Conservation (phyloP, 352 stramenopile species). For the Phytophthora hybrid region DNA sequence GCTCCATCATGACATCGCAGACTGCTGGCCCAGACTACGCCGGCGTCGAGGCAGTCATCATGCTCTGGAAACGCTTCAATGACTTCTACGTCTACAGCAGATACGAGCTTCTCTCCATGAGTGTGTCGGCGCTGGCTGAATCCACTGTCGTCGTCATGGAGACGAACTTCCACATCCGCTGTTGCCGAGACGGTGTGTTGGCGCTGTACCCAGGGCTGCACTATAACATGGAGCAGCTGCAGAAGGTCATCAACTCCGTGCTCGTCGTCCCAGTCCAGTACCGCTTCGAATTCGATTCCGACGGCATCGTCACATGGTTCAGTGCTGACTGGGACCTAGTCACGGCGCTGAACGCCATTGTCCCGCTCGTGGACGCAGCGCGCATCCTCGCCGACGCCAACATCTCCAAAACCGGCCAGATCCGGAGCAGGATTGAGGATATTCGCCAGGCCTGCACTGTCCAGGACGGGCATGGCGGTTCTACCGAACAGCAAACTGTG, state of each 20-base stretch:
- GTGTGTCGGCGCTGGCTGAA: conserved; percentile 44
- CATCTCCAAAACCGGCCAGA: conserved; percentile 70
- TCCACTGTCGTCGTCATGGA: conserved; percentile 61
- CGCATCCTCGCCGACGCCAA: conserved; percentile 52
- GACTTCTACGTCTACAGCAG: conserved; percentile 49
- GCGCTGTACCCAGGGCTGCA: conserved; percentile 55
- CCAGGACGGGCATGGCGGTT: conserved; percentile 1
- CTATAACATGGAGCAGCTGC: conserved; percentile 53
- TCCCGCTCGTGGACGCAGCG: conserved; percentile 53
- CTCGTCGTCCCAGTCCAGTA: conserved; percentile 57
- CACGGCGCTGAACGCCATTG: conserved; percentile 45
- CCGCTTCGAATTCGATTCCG: conserved; percentile 60
- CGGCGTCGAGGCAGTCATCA: conserved; percentile 50
- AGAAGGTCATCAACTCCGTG: conserved; percentile 51
- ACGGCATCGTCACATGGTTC: conserved; percentile 59
- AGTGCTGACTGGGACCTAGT: conserved; percentile 73
- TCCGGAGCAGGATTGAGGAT: conserved; percentile 40
- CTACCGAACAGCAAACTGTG: conserved; percentile 3
- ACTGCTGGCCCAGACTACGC: conserved; percentile 61
- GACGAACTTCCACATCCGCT: conserved; percentile 48
- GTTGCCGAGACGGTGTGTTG: conserved; percentile 49
- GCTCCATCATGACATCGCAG: conserved; percentile 54
- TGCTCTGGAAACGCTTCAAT: conserved; percentile 62
- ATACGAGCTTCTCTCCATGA: conserved; percentile 41
- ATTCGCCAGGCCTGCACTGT: conserved; percentile 16